Conservation (phyloP, 2,329 filamentous ascomycete species). For the Talaromyces piceae region DNA sequence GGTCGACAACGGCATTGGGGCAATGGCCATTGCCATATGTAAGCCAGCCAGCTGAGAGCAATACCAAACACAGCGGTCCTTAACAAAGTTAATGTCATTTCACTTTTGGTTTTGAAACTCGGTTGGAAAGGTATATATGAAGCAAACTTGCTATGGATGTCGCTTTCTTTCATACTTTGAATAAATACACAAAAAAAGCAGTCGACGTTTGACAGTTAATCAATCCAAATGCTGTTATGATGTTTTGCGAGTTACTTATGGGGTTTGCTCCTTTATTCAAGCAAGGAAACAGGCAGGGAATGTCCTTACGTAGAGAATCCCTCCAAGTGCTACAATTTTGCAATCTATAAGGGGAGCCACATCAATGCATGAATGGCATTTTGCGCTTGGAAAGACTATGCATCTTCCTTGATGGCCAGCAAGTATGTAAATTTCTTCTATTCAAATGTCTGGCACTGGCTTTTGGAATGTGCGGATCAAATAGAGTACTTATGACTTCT, state of each 20-base stretch:
- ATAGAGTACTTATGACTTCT: not conserved
- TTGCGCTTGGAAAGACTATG: not conserved
- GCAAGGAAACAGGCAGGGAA: not conserved
- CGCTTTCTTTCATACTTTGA: not conserved
- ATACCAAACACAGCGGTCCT: not conserved
- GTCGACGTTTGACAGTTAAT: not conserved
- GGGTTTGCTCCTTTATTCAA: not conserved
- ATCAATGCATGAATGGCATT: not conserved
- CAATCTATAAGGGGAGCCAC: not conserved
- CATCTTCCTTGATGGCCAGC: not conserved
- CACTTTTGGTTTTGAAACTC: not conserved
- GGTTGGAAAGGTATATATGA: not conserved
- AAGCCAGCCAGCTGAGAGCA: not conserved
- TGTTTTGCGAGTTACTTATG: not conserved
- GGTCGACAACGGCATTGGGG: conserved; percentile 6
- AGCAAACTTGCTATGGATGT: not conserved
- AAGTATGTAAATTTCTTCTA: not conserved
- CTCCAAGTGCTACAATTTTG: not conserved
- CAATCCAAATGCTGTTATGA: not conserved
- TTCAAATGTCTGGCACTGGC: not conserved
- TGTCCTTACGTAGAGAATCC: not conserved
- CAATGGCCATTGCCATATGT: not conserved
- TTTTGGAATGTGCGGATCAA: not conserved
- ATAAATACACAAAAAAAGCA: not conserved
- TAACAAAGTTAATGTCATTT: not conserved